Evolutionary conservation across 805 yeast species (phyloP), one percentile per base, ranked within the genome.

Genomic region (Schizosaccharomyces cryophilus): DNA sequence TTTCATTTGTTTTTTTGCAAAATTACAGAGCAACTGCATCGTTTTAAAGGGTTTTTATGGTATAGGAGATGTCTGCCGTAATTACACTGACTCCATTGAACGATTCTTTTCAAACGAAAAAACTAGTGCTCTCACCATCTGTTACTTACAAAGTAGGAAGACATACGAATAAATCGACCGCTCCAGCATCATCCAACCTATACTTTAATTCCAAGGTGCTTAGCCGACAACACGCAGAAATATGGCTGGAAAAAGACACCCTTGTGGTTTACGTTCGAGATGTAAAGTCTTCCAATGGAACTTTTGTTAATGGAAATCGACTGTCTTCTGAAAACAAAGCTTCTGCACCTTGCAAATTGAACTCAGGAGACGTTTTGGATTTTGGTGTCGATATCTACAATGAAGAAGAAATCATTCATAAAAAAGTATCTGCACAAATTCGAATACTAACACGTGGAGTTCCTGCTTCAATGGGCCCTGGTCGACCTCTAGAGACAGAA

Each of bases 171-270:
- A 66, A 85, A 2, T 74, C 75, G 47, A 72, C 78, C 7, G 72
- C 74, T 47, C 83, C 84, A 0, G 72, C 75, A 35, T 72, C 85
- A 1, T 83, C 85, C 45, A 94, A 94, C 69, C 98, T 97, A 0
- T 89, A 79, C 69, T 93, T 93, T 68, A 97, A 93, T 72, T 87
- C 96, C 11, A 75, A 97, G 35, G 97, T 94, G 11, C 77, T 93
- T 58, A 83, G 94, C 21, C 75, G 99, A 65, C 93, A 86, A 68
- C 99, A 93, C 72, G 99, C 99, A 0, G 90, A 86, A 67, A 73
- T 93, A 64, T 86, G 80, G 74, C 80, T 88, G 45, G 93, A 86
- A 65, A 75, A 80, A 19, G 70, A 70, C 30, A 72, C 74, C 4
- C 88, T 89, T 4, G 7, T 17, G 24, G 76, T 94, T 24, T 87